Evolutionary conservation across 257 asterid genomes (phyloP).

Genomic region (Nicotiana attenuata): DNA sequence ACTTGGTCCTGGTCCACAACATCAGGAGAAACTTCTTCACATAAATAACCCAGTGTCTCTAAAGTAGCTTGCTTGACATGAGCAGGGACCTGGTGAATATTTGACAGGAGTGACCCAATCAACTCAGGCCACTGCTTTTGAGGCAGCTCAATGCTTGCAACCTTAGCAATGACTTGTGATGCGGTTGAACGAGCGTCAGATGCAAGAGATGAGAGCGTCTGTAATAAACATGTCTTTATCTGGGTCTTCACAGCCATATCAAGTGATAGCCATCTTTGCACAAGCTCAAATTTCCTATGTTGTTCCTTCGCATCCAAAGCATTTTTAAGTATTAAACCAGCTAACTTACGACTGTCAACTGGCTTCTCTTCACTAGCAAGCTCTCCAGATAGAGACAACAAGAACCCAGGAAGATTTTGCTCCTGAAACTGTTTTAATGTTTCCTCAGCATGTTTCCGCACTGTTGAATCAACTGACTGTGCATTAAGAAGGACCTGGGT

Average conservation of each 20-base stretch:
- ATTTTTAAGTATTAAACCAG: conserved; percentile 75
- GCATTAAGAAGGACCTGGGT: conserved; percentile 81
- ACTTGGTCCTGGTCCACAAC: conserved; percentile 80
- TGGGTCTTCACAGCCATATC: conserved; percentile 62
- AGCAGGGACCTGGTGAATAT: conserved; percentile 65
- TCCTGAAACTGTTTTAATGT: conserved; percentile 77
- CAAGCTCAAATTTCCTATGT: conserved; percentile 63
- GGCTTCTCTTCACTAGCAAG: conserved; percentile 80
- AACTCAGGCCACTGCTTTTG: conserved; percentile 91
- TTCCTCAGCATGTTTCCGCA: conserved; percentile 73
- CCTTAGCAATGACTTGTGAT: conserved; percentile 77
- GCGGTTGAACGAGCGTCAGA: conserved; percentile 76
- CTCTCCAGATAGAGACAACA: conserved; percentile 70
- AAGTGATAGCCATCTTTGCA: conserved; percentile 69
- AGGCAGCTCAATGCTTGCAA: conserved; percentile 80
- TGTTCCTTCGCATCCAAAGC: conserved; percentile 88
- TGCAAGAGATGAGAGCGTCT: conserved; percentile 59
- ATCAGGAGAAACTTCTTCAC: conserved; percentile 80
- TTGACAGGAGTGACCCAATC: conserved; percentile 62
- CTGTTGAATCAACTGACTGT: conserved; percentile 65
- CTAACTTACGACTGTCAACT: conserved; percentile 71
- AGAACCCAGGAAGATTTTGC: conserved; percentile 71
- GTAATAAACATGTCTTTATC: conserved; percentile 67
- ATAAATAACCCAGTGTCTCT: conserved; percentile 73
- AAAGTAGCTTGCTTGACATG: conserved; percentile 80